Evolutionary conservation across 2,329 filamentous ascomycete genomes (phyloP).

Genomic region (Penicillium sp.): DNA sequence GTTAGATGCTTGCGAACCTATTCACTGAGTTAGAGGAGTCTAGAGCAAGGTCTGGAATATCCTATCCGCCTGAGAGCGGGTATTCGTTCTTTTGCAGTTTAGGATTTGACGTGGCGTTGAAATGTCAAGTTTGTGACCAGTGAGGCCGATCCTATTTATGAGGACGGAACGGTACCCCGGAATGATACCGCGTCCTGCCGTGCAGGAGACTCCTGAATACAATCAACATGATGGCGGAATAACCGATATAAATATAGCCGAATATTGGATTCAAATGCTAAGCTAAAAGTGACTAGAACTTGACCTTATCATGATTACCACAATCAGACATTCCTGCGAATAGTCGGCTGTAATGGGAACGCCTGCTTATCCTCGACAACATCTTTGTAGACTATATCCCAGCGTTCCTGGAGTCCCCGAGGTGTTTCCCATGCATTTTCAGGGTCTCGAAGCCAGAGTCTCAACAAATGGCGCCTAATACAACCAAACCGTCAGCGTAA

Average conservation of each 20-base stretch:
- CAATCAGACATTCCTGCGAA: conserved; percentile 24
- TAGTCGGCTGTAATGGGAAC: conserved; percentile 44
- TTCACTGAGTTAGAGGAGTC: neutral
- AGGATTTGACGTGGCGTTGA: neutral
- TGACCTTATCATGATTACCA: neutral
- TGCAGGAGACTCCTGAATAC: no score
- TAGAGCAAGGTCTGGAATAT: neutral
- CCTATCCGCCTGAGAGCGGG: neutral
- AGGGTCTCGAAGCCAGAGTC: conserved; percentile 49
- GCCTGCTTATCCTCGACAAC: conserved; percentile 40
- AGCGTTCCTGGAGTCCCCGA: conserved; percentile 34
- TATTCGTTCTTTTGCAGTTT: accelerated
- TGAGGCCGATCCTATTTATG: neutral
- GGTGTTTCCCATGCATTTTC: conserved; percentile 49
- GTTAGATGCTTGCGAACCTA: neutral
- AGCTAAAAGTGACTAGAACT: neutral
- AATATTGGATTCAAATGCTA: neutral
- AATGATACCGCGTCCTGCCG: neutral
- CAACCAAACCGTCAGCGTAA: conserved; percentile 1
- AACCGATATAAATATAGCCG: neutral
- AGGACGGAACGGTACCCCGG: conserved; percentile 2
- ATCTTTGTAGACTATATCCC: conserved; percentile 43
- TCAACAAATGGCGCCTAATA: conserved; percentile 45
- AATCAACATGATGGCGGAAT: neutral
- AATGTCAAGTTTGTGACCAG: neutral